Conservation (phyloP, 2,329 filamentous ascomycete species). For the Penicillium sp. region DNA sequence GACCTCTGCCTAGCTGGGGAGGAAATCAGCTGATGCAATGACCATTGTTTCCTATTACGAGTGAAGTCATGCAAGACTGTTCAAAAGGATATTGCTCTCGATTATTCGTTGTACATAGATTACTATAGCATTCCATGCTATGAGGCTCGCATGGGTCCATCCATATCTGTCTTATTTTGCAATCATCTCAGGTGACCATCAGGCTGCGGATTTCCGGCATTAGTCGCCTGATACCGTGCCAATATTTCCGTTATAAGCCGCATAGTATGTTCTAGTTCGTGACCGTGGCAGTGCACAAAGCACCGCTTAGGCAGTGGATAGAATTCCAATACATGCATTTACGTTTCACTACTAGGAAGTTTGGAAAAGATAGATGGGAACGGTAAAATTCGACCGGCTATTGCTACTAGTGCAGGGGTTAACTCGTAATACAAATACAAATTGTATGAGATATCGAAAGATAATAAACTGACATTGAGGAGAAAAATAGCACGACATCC, state of each 20-base stretch:
- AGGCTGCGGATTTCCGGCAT: not conserved
- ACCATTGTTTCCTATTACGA: no score
- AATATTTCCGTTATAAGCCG: not conserved
- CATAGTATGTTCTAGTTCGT: not conserved
- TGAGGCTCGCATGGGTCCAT: not conserved
- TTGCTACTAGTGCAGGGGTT: not conserved
- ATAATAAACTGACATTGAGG: not conserved
- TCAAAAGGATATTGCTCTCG: no score
- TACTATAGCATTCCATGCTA: not conserved
- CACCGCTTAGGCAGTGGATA: not conserved
- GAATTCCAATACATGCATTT: no score
- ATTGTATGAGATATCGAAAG: not conserved
- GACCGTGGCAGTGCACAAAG: no score
- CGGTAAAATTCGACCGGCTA: not conserved
- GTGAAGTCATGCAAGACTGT: no score
- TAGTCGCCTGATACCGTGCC: not conserved
- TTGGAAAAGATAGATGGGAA: not conserved
- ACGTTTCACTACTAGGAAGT: not conserved
- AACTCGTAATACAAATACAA: not conserved
- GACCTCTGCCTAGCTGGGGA: no score
- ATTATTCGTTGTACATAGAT: no score
- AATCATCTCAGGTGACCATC: not conserved
- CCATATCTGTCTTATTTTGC: not conserved
- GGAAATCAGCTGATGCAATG: no score
- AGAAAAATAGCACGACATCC: conserved; percentile 4